Evolutionary conservation across 805 yeast species (phyloP).

Genomic region (Kockiozyma suomiensis): DNA sequence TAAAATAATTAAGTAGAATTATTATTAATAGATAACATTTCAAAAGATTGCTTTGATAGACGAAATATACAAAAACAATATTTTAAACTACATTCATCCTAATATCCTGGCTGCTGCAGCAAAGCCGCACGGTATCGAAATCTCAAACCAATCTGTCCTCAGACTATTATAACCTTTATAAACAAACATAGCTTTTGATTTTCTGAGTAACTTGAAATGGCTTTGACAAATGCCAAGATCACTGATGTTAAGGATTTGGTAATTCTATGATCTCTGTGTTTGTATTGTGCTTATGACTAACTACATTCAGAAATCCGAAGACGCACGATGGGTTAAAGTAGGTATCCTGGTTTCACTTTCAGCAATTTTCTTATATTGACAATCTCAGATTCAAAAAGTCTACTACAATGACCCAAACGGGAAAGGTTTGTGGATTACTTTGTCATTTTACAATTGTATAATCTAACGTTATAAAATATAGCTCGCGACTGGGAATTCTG

Average conservation of each 20-base stretch:
- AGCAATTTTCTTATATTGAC: too few relatives aligned
- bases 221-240: conserved; percentile 22
- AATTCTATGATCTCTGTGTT: background rate
- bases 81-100: too few relatives aligned
- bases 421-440: conserved; percentile 34
- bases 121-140: too few relatives aligned
- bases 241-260: conserved; percentile 29
- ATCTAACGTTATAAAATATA: background rate
- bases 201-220: background rate
- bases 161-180: too few relatives aligned
- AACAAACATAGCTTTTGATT: too few relatives aligned
- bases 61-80: too few relatives aligned
- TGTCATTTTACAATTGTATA: background rate
- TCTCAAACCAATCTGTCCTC: too few relatives aligned
- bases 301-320: conserved; percentile 41
- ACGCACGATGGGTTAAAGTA: conserved; percentile 66
- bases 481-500: conserved; percentile 90
- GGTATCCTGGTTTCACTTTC: too few relatives aligned
- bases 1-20: too few relatives aligned
- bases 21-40: too few relatives aligned
- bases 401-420: conserved; percentile 77
- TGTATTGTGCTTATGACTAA: background rate
- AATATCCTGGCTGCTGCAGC: too few relatives aligned
- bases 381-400: conserved; percentile 55
- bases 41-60: too few relatives aligned